phyloP scores from a whole-genome alignment of 2,329 filamentous ascomycete genomes.

The Boeremia lycopersici region DNA sequence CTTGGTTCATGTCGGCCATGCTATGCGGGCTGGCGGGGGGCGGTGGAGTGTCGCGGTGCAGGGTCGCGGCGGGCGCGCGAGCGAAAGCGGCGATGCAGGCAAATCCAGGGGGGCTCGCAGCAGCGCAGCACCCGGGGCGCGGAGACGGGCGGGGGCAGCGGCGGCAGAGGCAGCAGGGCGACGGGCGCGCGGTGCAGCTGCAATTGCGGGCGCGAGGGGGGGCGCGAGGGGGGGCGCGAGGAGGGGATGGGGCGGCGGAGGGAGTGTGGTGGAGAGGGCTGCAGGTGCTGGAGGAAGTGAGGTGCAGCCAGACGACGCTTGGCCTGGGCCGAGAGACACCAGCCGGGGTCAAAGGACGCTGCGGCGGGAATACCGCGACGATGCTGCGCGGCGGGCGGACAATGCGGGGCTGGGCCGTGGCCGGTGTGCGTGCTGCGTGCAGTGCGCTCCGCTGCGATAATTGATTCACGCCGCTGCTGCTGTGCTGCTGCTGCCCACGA shows the following conservation, averaged over 20 bases:
- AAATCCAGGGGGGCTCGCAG: constrained; percentile 45
- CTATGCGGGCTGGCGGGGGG: constrained; percentile 20
- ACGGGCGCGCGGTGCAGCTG: constrained; percentile 19
- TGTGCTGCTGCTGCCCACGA: not conserved
- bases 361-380: constrained; percentile 14
- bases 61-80: constrained; percentile 23
- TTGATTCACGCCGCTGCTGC: constrained; percentile 2
- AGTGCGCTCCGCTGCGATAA: constrained; percentile 2
- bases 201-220: constrained; percentile 26
- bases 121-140: constrained; percentile 35
- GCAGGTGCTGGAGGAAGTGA: constrained; percentile 33
- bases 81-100: constrained; percentile 25
- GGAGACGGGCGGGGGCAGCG: constrained; percentile 21
- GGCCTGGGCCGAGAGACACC: constrained; percentile 38
- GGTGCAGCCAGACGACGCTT: constrained; percentile 35
- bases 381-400: constrained; percentile 10
- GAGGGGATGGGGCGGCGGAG: constrained; percentile 15
- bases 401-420: constrained; percentile 11
- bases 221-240: constrained; percentile 8
- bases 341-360: constrained; percentile 23
- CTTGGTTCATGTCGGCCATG: constrained; percentile 58
- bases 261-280: constrained; percentile 16
- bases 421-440: not conserved
- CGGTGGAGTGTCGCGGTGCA: constrained; percentile 3
- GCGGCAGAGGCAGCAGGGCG: constrained; percentile 22